Evolutionary conservation across 176 grass and related monocot species (phyloP), one percentile per base, ranked within the genome.

Genomic region (Lolium perenne): DNA sequence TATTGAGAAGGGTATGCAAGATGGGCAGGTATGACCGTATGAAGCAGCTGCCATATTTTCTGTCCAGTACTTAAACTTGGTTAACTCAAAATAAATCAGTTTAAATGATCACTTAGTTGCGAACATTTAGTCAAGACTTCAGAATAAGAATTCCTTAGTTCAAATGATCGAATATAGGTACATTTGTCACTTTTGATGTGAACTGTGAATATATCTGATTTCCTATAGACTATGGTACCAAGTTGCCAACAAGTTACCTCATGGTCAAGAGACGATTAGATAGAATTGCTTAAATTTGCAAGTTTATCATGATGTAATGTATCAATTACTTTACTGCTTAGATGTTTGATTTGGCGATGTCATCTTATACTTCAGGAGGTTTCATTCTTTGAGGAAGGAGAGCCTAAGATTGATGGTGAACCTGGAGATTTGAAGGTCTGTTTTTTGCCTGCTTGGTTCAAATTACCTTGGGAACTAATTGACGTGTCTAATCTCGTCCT

Each of bases 1-100:
- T 93, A 99, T 99, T 80, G 97, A 99, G 84, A 99, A 99, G 87
- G 97, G 97, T 80, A 94, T 99, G 97, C 87, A 99, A 90, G 97
- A 99, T 90, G 97, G 94, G 64, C 94, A 99, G 93, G 97, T 99
- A 29, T 29, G 2, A 29, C 26, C 26, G 26, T 29, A 93, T 71
- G 73, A 54, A 82, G 9, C 45, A 71, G 58, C 7, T 67, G 49
- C 63, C 78, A 55, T 50, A 17, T 77, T 68, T 82, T 40, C 76
- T 48, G 16, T 84, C 81, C 38, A 68, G 20, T 22, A 61, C 17
- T 51, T 47, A 58, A 17, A 29, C 58, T 13, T 58, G 13, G 2
- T 82, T 50, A 76, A 9, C 23, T 76, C 47, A 29, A 43, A 18
- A 6, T 69, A 85, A 60, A 79, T 43, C 47, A 8, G 64, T 65